Conservation (phyloP, 306 rosid species). For the Vigna nakashimae region DNA sequence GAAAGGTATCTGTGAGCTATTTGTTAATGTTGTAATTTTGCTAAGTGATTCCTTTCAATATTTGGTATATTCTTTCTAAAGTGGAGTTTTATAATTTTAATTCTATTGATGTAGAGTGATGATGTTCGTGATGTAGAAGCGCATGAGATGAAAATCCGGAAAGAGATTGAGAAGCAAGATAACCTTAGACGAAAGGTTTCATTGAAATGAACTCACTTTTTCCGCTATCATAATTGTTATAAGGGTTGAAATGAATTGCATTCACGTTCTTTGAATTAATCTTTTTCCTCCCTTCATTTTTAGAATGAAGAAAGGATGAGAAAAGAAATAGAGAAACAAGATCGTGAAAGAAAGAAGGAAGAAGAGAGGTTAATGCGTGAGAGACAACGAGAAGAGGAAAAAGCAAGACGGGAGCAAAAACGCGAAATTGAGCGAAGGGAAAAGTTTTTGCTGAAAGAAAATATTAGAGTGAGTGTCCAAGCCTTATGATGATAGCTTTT, state of each 20-base stretch:
- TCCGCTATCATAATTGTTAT: slow-evolving; percentile 18
- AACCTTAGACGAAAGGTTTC: slow-evolving; percentile 84
- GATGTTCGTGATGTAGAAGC: slow-evolving; percentile 81
- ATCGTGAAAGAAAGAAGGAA: slow-evolving; percentile 89
- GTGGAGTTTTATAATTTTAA: slow-evolving; percentile 32
- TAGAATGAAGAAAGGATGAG: slow-evolving; percentile 82
- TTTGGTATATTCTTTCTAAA: slow-evolving; percentile 28
- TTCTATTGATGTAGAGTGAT: slow-evolving; percentile 63
- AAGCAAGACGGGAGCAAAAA: slow-evolving; percentile 79
- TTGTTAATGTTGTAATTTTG: slow-evolving; percentile 30
- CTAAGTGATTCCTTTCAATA: slow-evolving; percentile 22
- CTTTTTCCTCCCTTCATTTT: not conserved
- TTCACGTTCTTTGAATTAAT: slow-evolving; percentile 4
- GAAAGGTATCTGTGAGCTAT: slow-evolving; percentile 68
- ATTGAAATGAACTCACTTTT: slow-evolving; percentile 38
- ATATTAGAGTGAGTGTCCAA: slow-evolving; percentile 67
- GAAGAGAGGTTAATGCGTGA: slow-evolving; percentile 97
- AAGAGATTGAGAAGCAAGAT: slow-evolving; percentile 94
- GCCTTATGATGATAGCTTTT: slow-evolving; percentile 2
- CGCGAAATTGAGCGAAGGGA: slow-evolving; percentile 93
- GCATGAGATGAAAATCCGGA: slow-evolving; percentile 72
- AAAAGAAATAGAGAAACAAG: slow-evolving; percentile 94
- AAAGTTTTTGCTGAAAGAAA: slow-evolving; percentile 77
- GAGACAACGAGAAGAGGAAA: slow-evolving; percentile 86
- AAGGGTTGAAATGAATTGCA: slow-evolving; percentile 9